Base-by-base conservation (phyloP, 2,329 filamentous ascomycete species). In the Macrophomina pseudophaseolina region DNA sequence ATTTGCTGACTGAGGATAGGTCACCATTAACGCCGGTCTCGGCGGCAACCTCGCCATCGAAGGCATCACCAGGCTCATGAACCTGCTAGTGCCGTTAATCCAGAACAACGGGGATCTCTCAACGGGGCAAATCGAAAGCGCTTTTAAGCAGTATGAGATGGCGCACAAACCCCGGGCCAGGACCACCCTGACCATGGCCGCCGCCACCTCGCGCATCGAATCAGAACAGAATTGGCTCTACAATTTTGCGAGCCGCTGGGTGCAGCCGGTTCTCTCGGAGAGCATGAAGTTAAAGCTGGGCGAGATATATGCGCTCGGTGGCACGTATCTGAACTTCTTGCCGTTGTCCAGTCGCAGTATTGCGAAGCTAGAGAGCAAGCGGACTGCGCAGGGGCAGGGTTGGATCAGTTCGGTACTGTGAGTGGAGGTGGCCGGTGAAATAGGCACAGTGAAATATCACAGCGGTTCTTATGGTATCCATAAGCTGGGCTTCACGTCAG, bases 11-110 rank as follows among this genome's bases (percentile, higher is more conserved):
- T 2, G 28, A 30, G 33, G n/a, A 49, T 49, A 64, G 62, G 62
- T 44, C 8, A 46, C 62, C 11, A 38, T 42, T 16, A 64, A 64
- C n/a, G 33, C 62, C 12, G 62, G 62, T 18, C 62, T 52, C 16
- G 62, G 62, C 35, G 62, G 35, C 8, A 64, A 64, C 33, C 38
- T 32, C 8, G 62, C 46, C 4, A 54, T 54, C 28, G 62, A 64
- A 33, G 51, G 48, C 4, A 32, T 44, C 18, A 28, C 48, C 4
- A 9, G 12, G 16, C 33, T 64, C 6, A 53, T 32, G 14, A 64
- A 64, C 28, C 23, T 30, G 48, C 48, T 51, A 18, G 18, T 51
- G 9, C 48, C 48, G 2, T 30, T 51, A 23, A 28, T 51, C 18
- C 48, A 51, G 11, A 51, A 51, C 18, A 51, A 30, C 23, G n/a